Conservation (phyloP, 2,329 filamentous ascomycete species). For the Fusarium dlaminii region DNA sequence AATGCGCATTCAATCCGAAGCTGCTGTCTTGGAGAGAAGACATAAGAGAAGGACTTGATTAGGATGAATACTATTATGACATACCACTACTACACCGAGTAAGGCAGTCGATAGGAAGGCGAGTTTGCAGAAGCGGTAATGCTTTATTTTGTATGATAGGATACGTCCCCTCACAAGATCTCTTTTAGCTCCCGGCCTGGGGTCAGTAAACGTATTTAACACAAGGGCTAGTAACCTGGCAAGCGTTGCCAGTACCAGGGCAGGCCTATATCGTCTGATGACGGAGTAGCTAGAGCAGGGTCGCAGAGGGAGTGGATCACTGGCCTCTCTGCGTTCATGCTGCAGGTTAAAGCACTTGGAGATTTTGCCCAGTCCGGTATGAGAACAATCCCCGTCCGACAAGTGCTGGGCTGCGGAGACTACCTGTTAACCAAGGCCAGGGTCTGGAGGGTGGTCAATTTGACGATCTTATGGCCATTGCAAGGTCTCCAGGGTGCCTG, state of each 20-base stretch:
- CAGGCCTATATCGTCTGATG: conserved; percentile 45
- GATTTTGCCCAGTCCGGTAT: conserved; percentile 41
- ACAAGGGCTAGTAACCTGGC: conserved; percentile 41
- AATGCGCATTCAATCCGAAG: conserved; percentile 29
- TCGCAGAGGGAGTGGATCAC: conserved; percentile 43
- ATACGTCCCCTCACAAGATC: conserved; percentile 39
- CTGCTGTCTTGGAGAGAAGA: conserved; percentile 22
- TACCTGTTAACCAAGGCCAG: conserved; percentile 48
- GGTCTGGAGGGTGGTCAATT: conserved; percentile 65
- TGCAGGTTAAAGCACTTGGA: conserved; percentile 44
- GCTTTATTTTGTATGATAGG: conserved; percentile 42
- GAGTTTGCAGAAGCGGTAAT: conserved; percentile 35
- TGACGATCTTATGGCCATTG: conserved; percentile 63
- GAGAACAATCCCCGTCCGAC: conserved; percentile 38
- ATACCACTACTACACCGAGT: conserved; percentile 18
- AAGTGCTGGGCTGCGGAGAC: conserved; percentile 42
- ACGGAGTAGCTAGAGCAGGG: conserved; percentile 42
- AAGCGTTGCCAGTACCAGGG: conserved; percentile 38
- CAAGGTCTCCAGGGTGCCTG: conserved; percentile 57
- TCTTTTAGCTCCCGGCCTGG: conserved; percentile 42
- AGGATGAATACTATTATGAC: conserved; percentile 23
- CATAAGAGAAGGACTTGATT: conserved; percentile 33
- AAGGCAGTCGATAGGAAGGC: conserved; percentile 25
- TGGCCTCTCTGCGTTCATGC: conserved; percentile 41
- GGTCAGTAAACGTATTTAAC: conserved; percentile 44